These are phyloP conservation scores for Phytopythium vexans DNA, from an alignment of 352 stramenopile species.

Conservation along the genomic window DNA sequence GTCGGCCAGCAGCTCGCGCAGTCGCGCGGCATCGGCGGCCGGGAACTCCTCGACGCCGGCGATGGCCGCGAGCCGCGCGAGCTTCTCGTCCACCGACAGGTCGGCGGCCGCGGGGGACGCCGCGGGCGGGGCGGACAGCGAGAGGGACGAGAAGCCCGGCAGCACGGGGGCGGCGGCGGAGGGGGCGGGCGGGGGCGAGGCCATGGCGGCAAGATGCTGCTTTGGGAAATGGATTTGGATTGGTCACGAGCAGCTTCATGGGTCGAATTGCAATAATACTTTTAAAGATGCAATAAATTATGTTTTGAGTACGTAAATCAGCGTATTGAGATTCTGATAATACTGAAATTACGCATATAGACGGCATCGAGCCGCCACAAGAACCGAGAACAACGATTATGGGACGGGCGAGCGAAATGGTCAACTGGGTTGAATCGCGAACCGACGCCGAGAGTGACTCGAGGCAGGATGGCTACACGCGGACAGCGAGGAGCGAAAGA, in stretches of 20 bases:
- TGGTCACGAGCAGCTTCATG: not conserved
- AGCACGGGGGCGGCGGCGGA: constrained; percentile 24
- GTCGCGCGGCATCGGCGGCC: constrained; percentile 52
- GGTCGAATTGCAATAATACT: not conserved
- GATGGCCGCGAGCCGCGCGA: constrained; percentile 58
- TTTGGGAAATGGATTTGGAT: not conserved
- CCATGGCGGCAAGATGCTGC: constrained; percentile 12
- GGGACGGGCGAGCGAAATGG: no score
- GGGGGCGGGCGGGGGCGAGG: constrained; percentile 39
- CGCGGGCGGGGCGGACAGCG: constrained; percentile 21
- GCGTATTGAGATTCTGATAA: no score
- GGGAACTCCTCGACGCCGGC: constrained; percentile 33
- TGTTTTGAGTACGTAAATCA: no score
- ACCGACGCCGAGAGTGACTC: no score
- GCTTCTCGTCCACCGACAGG: constrained; percentile 59
- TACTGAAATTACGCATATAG: no score
- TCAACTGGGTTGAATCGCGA: no score
- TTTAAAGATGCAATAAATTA: no score
- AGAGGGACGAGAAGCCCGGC: constrained; percentile 54
- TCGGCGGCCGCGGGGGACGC: constrained; percentile 22
- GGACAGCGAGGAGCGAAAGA: no score
- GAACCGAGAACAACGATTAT: no score
- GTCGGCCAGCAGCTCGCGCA: constrained; percentile 70
- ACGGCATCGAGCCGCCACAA: no score
- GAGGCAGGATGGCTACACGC: no score